Percentiles rank a stretch among this genome's conserved stretches.
phyloP scores from a whole-genome alignment of 371 early-diverging fungal species.

The Apophysomyces trapeziformis region DNA sequence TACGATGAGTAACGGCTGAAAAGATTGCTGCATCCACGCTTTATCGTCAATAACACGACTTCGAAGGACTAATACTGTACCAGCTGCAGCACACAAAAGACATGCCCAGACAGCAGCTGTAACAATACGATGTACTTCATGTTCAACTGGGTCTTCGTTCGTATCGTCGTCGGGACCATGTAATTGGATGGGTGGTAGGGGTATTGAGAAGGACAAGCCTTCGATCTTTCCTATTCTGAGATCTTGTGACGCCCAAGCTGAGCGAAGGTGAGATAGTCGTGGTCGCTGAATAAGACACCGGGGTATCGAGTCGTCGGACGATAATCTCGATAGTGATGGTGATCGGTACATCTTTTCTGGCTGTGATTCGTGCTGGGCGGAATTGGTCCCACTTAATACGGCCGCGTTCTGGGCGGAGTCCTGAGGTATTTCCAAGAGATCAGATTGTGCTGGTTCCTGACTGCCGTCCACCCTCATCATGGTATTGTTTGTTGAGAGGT shows the following conservation, averaged over 20 bases:
- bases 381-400: not conserved
- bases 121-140: constrained; percentile 13
- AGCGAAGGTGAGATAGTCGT: constrained; percentile 31
- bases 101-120: constrained; percentile 1
- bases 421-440: not conserved
- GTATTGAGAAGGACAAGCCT: constrained; percentile 6
- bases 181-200: constrained; percentile 13
- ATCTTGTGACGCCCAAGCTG: constrained; percentile 32
- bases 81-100: constrained; percentile 1
- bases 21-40: constrained; percentile 10
- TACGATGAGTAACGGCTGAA: constrained; percentile 12
- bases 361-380: not conserved
- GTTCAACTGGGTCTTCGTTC: constrained; percentile 7
- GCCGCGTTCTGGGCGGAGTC: not conserved
- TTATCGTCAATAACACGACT: not conserved
- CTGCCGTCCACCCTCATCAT: not conserved
- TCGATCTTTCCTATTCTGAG: constrained; percentile 7
- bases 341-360: constrained; percentile 4
- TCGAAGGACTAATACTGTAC: constrained; percentile 1
- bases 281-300: constrained; percentile 21
- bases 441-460: constrained; percentile 2
- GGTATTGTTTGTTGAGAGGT: not conserved
- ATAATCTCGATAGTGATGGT: constrained; percentile 17
- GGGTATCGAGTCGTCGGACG: constrained; percentile 24
- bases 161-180: not conserved